Evolutionary conservation across 2,329 filamentous ascomycete genomes (phyloP).

Genomic region (Decorospora gaudefroyi): DNA sequence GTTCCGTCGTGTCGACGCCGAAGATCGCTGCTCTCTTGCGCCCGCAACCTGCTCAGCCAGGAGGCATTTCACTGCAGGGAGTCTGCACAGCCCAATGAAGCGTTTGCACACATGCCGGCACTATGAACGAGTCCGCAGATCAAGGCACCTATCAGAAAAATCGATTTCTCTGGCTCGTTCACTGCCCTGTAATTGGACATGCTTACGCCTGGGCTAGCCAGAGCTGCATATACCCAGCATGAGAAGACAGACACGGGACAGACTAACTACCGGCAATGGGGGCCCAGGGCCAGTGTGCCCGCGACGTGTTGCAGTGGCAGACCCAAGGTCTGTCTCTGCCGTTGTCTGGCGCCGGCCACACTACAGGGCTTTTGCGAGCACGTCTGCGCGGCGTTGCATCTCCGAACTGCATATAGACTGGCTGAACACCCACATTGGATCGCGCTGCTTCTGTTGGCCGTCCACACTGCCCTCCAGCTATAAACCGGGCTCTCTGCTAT

Average conservation of each 20-base stretch:
- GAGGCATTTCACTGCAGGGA: conserved; percentile 21
- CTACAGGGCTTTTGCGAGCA: conserved; percentile 11
- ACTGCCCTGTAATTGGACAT: conserved; percentile 31
- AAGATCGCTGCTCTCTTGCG: conserved; percentile 21
- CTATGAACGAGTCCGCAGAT: conserved; percentile 18
- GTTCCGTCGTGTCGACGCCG: conserved; percentile 13
- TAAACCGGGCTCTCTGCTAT: conserved; percentile 13
- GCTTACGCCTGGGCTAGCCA: conserved; percentile 24
- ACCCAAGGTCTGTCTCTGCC: conserved; percentile 15
- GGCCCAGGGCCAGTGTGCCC: conserved; percentile 14
- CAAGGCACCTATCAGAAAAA: conserved; percentile 38
- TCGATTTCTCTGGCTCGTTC: conserved; percentile 23
- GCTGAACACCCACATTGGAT: conserved; percentile 15
- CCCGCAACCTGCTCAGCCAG: conserved; percentile 29
- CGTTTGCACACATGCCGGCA: conserved; percentile 24
- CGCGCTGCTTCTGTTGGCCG: conserved; percentile 12
- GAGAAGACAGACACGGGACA: conserved; percentile 48
- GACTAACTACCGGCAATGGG: too few species aligned
- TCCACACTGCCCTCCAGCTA: conserved; percentile 15
- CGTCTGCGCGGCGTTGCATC: conserved; percentile 16
- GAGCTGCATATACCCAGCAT: conserved; percentile 45
- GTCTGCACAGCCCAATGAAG: conserved; percentile 28
- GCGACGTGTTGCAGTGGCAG: conserved; percentile 18
- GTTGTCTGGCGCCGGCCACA: conserved; percentile 17
- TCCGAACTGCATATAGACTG: conserved; percentile 20